These are phyloP conservation scores for Metschnikowia cerradonensis DNA, from an alignment of 805 yeast species.

Conservation along the genomic window DNA sequence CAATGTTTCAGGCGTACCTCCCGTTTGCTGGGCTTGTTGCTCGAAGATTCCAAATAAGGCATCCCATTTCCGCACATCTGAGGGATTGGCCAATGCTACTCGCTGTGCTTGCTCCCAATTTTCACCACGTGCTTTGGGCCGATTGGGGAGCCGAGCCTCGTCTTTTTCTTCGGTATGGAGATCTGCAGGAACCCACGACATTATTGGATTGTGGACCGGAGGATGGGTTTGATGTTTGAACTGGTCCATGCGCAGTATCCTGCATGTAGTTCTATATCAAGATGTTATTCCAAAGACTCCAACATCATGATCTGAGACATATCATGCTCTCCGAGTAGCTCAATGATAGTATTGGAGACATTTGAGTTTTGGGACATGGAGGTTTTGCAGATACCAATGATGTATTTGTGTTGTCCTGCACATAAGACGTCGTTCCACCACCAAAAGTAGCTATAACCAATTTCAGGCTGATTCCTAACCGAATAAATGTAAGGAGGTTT, in stretches of 20 bases:
- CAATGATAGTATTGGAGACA: too few species aligned
- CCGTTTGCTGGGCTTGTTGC: slow-evolving; percentile 13
- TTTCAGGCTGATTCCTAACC: too few species aligned
- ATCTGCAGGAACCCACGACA: slow-evolving; percentile 5
- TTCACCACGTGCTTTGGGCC: slow-evolving; percentile 1
- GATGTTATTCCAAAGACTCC: neutral
- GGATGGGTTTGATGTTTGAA: neutral
- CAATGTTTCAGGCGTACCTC: neutral
- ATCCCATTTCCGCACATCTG: slow-evolving; percentile 40
- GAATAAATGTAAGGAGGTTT: too few species aligned
- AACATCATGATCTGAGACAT: neutral
- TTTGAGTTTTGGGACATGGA: too few species aligned
- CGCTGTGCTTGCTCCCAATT: slow-evolving; percentile 13
- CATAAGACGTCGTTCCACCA: too few species aligned
- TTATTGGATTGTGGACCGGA: neutral
- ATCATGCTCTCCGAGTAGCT: too few species aligned
- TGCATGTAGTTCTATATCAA: neutral
- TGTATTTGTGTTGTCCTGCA: too few species aligned
- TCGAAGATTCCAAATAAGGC: slow-evolving; percentile 27
- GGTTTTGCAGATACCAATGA: too few species aligned
- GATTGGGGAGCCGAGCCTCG: neutral
- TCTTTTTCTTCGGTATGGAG: neutral
- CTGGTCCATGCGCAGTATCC: neutral
- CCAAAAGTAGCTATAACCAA: too few species aligned
- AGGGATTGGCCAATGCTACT: slow-evolving; percentile 19